These are phyloP conservation scores for Berkeleyomyces basicola DNA, from an alignment of 2,329 filamentous ascomycete genomes.

Conservation along the genomic window DNA sequence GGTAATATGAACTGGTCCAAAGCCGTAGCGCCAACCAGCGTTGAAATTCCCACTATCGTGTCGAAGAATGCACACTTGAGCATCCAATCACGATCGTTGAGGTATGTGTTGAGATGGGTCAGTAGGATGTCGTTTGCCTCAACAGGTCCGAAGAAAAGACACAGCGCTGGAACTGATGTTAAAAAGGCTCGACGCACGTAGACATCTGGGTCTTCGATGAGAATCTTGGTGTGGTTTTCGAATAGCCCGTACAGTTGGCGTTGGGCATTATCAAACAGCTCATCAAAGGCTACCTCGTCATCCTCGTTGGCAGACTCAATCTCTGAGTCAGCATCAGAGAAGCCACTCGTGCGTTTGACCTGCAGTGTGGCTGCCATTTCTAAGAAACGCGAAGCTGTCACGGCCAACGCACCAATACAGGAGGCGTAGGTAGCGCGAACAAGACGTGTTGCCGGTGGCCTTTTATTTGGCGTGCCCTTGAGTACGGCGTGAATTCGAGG, in stretches of 20 bases:
- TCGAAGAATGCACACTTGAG: slow-evolving; percentile 95
- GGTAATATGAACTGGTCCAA: slow-evolving; percentile 92
- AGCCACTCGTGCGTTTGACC: slow-evolving; percentile 52
- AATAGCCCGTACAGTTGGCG: slow-evolving; percentile 69
- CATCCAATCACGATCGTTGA: slow-evolving; percentile 94
- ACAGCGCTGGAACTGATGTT: slow-evolving; percentile 78
- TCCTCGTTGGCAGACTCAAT: slow-evolving; percentile 54
- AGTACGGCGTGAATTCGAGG: slow-evolving; percentile 43
- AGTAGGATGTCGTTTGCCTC: slow-evolving; percentile 91
- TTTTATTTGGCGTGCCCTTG: slow-evolving; percentile 20
- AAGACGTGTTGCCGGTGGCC: slow-evolving; percentile 41
- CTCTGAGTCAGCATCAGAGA: slow-evolving; percentile 62
- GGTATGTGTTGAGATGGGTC: slow-evolving; percentile 88
- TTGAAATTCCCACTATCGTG: slow-evolving; percentile 79
- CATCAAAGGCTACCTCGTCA: slow-evolving; percentile 53
- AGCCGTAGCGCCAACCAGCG: slow-evolving; percentile 75
- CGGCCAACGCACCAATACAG: slow-evolving; percentile 75
- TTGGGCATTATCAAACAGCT: slow-evolving; percentile 75
- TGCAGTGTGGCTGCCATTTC: slow-evolving; percentile 81
- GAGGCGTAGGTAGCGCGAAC: slow-evolving; percentile 86
- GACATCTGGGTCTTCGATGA: slow-evolving; percentile 74
- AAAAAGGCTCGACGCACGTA: slow-evolving; percentile 82
- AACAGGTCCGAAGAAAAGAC: slow-evolving; percentile 85
- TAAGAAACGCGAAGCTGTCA: slow-evolving; percentile 68
- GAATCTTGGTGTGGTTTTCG: slow-evolving; percentile 71